Evolutionary conservation across 805 yeast species (phyloP), one percentile per base, ranked within the genome.

Genomic region (Candida namnaoensis): DNA sequence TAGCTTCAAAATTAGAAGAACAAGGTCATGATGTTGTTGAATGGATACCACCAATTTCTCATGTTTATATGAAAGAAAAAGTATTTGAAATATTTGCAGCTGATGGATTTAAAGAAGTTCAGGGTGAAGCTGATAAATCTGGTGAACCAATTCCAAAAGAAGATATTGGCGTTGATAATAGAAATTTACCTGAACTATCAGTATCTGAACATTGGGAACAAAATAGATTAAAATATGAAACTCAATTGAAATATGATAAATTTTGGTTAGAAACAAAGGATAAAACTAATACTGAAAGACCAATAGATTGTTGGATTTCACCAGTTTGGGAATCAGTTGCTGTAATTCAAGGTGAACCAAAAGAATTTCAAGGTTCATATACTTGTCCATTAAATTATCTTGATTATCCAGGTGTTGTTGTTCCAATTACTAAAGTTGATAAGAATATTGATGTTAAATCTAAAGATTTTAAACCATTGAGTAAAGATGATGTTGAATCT

Each of bases 261-360:
- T 58, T 61, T 48, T 72, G 67, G 71, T 44, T 53, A 15, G 46
- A 44, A 4, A 68, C 74, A 1, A 50, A 48, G 2, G 35, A 39
- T 5, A 14, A 27, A 24, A 71, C 74, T 11, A 49, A 47, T 8
- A 61, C 58, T 30, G 70, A 68, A 0, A 53, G 60, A 35, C 67
- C 66, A 11, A 59, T 73, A 28, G 81, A 76, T 52, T 74, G 69
- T n/a, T 55, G 74, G 34, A 65, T 75, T 26, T 54, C 69, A 41
- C 80, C 80, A 7, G 69, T 62, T 5, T 66, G 69, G 65, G 59
- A 65, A 14, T 51, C 64, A 1, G 54, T 71, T 1, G 61, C 74
- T 4, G 71, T 72, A 48, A 47, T 47, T 5, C 52, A 56, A 1
- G 74, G 74, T 3, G 65, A 65, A 19, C 65, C 65, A 23, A 48